phyloP scores from a whole-genome alignment of 768 basidiomycete species.

The Hericium erinaceus region DNA sequence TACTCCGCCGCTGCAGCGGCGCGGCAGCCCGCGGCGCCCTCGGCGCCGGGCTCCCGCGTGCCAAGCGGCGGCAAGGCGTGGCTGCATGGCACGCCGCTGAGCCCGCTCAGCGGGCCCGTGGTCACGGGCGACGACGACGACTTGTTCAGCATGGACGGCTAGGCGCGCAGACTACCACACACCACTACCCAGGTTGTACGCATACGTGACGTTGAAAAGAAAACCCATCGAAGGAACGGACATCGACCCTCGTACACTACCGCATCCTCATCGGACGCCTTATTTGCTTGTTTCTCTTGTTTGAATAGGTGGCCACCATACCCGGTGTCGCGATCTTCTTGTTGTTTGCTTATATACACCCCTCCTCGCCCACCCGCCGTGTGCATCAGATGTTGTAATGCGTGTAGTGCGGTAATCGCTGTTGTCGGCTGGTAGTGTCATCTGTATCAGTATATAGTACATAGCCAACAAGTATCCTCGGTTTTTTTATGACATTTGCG shows the following conservation, averaged over 20 bases:
- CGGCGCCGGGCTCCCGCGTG: slow-evolving; percentile 5
- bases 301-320: no score
- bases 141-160: slow-evolving; percentile 62
- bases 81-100: slow-evolving; percentile 33
- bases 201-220: background rate
- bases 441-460: slow-evolving; percentile 5
- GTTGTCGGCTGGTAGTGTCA: background rate
- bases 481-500: background rate
- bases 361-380: background rate
- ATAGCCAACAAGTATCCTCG: background rate
- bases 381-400: background rate
- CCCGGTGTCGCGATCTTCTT: background rate
- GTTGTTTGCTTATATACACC: background rate
- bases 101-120: slow-evolving; percentile 55
- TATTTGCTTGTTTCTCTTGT: no score
- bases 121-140: slow-evolving; percentile 56
- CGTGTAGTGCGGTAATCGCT: background rate
- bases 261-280: background rate
- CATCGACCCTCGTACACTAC: background rate
- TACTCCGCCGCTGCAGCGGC: slow-evolving; percentile 37
- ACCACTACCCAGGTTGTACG: background rate
- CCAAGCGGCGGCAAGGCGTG: slow-evolving; percentile 26
- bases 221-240: background rate
- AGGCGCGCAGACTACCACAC: background rate
- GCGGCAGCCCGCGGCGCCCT: background rate